These are phyloP conservation scores for Triticum urartu DNA, from an alignment of 176 grass and related monocot species.

Conservation along the genomic window DNA sequence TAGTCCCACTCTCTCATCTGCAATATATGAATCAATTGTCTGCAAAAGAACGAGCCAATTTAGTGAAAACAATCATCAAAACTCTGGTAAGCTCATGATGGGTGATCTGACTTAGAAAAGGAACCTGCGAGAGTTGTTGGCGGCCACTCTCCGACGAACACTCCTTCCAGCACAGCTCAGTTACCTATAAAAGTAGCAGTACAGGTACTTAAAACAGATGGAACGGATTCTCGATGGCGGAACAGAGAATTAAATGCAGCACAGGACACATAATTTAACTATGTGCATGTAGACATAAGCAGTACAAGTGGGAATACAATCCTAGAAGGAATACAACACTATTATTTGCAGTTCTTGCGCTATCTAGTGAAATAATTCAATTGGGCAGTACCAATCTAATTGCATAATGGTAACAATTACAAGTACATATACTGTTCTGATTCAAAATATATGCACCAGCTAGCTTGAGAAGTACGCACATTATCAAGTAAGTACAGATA, in stretches of 20 bases:
- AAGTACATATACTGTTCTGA: background rate
- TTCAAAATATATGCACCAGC: slow-evolving; percentile 1
- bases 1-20: slow-evolving; percentile 89
- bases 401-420: slow-evolving; percentile 1
- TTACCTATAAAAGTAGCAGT: slow-evolving; percentile 42
- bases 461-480: background rate
- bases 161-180: slow-evolving; percentile 81
- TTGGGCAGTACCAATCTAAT: background rate
- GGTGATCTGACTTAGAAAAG: background rate
- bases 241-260: background rate
- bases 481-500: background rate
- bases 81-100: background rate
- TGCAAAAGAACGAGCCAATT: slow-evolving; percentile 35
- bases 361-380: background rate
- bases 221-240: background rate
- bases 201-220: background rate
- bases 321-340: background rate
- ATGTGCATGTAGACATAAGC: background rate
- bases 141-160: slow-evolving; percentile 72
- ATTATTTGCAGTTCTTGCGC: background rate
- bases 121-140: slow-evolving; percentile 75
- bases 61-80: background rate
- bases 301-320: background rate
- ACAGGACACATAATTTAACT: background rate
- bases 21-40: slow-evolving; percentile 79